Conservation (phyloP, 1,139 yeast species). For the Kodamaea arcana region DNA sequence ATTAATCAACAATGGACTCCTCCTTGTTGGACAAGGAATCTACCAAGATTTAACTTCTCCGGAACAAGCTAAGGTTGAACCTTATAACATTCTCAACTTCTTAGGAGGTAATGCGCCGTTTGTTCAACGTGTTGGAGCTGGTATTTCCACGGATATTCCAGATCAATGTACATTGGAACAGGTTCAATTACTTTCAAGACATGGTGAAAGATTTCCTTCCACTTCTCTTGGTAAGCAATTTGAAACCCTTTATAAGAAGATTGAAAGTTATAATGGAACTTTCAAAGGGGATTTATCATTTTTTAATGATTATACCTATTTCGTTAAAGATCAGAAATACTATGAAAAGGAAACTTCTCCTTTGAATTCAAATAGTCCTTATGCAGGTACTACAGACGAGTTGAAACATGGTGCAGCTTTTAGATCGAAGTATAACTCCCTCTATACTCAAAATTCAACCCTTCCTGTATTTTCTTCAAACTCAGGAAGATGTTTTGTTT, state of each 20-base stretch:
- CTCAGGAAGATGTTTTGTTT: slow-evolving; percentile 14
- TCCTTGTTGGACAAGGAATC: slow-evolving; percentile 21
- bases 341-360: slow-evolving; percentile 26
- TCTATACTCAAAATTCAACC: slow-evolving; percentile 13
- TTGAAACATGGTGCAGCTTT: slow-evolving; percentile 15
- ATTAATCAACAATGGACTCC: slow-evolving; percentile 24
- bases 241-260: slow-evolving; percentile 18
- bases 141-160: slow-evolving; percentile 47
- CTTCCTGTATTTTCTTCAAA: slow-evolving; percentile 16
- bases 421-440: slow-evolving; percentile 12
- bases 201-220: slow-evolving; percentile 67
- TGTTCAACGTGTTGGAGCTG: slow-evolving; percentile 40
- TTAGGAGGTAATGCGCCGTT: slow-evolving; percentile 50
- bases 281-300: slow-evolving; percentile 29
- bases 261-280: slow-evolving; percentile 19
- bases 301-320: slow-evolving; percentile 30
- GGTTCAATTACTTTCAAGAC: slow-evolving; percentile 59
- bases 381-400: slow-evolving; percentile 19
- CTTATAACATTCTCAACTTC: slow-evolving; percentile 39
- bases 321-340: slow-evolving; percentile 16
- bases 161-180: slow-evolving; percentile 53
- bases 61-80: slow-evolving; percentile 33
- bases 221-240: slow-evolving; percentile 8
- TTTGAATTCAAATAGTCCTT: slow-evolving; percentile 24
- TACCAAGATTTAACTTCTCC: slow-evolving; percentile 32